Evolutionary conservation across 495 filamentous ascomycete genomes (phyloP), one percentile per base, ranked within the genome.

Genomic region (Tuber calosporum): DNA sequence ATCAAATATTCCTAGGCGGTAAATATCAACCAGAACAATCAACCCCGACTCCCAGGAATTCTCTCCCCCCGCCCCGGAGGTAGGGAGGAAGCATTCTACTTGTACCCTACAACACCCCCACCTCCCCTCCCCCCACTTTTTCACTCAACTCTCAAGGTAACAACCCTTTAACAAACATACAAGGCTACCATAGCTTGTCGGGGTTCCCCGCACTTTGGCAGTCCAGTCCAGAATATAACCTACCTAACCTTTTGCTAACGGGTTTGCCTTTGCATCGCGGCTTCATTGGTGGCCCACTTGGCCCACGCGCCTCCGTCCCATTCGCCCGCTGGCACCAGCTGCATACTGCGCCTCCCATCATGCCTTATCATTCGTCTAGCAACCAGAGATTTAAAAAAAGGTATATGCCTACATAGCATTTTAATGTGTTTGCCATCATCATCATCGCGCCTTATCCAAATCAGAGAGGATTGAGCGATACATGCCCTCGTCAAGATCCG

Each of bases 161-260:
- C 8, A 15, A 48, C 45, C 0, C 22, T 48, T 48, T 22, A n/a
- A 30, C 53, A 62, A 62, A 34, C 26, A 62, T 15, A 62, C 53
- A 17, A 34, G 53, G 53, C 53, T 62, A 13, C 11, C 53, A 30
- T 30, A 13, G 13, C 53, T 15, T 15, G 53, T 62, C 26, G 53
- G 13, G 30, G 53, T 62, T 62, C 53, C 53, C 53, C 53, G 53
- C 53, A 62, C 53, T 62, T 62, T 15, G 53, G 53, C 53, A 62
- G 53, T 62, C 53, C 53, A 62, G 53, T 62, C 53, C 34, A 19
- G 26, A 62, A 62, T 62, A 62, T 30, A 62, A 62, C 53, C 53
- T 6, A 43, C 42, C 42, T 30, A 34, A 5, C 53, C 26, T 62
- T 62, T 62, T 62, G 53, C 53, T 62, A 62, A 62, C 53, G 53